Evolutionary conservation across 1,284 basidiomycete genomes (phyloP).

Genomic region (Meripilus lineatus): DNA sequence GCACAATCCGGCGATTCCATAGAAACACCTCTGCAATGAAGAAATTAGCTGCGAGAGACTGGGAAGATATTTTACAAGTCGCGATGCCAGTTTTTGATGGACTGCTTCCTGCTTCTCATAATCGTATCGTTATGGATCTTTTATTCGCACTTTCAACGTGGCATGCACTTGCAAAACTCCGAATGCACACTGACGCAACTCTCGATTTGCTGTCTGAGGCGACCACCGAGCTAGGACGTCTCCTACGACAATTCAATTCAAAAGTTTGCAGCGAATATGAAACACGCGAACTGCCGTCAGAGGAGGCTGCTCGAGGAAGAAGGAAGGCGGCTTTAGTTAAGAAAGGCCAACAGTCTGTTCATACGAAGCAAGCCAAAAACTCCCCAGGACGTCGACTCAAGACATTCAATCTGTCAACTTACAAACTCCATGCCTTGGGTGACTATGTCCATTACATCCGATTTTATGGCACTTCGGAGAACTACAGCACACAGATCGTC

Average conservation of each 20-base stretch:
- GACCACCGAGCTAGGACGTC: slow-evolving; percentile 14
- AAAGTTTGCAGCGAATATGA: slow-evolving; percentile 11
- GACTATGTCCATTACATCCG: slow-evolving; percentile 16
- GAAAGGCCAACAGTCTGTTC: too few species aligned
- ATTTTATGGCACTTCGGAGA: slow-evolving; percentile 20
- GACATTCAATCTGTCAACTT: slow-evolving; percentile 16
- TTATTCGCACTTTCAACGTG: slow-evolving; percentile 16
- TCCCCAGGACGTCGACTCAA: neutral
- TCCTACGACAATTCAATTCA: slow-evolving; percentile 13
- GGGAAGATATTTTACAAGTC: slow-evolving; percentile 8
- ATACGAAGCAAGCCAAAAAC: neutral
- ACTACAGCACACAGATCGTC: slow-evolving; percentile 21
- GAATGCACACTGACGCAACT: slow-evolving; percentile 19
- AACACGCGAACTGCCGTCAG: slow-evolving; percentile 14
- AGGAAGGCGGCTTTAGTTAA: too few species aligned
- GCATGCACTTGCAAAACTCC: slow-evolving; percentile 22
- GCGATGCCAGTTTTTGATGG: slow-evolving; percentile 29
- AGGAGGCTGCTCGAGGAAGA: slow-evolving; percentile 13
- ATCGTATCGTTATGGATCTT: slow-evolving; percentile 15
- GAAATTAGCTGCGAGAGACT: slow-evolving; percentile 21
- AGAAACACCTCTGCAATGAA: slow-evolving; percentile 23
- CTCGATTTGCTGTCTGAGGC: slow-evolving; percentile 13
- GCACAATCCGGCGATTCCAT: slow-evolving; percentile 21
- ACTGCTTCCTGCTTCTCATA: slow-evolving; percentile 20
- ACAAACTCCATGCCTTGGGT: slow-evolving; percentile 19